A percentile compares a stretch with the other conserved stretches of the same genome.
phyloP scores from a whole-genome alignment of 345 rosid genomes.

The Salix exigua region DNA sequence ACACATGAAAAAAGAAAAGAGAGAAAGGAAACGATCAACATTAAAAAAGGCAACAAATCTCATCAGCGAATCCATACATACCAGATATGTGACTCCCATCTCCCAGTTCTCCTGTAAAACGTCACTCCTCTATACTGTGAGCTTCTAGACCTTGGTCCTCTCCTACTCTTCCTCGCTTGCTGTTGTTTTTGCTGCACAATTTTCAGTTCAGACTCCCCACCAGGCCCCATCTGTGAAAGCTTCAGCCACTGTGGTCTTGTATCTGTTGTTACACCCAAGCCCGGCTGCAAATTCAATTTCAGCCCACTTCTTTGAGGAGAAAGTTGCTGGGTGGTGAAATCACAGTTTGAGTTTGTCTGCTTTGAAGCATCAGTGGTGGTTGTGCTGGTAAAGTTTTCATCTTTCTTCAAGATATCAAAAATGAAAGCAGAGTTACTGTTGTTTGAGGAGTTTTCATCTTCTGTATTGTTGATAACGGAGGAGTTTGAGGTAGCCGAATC shows the following conservation, averaged over 20 bases:
- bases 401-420: conserved; percentile 46
- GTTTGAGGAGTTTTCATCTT: conserved; percentile 41
- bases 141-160: conserved; percentile 36
- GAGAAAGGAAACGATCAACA: background rate
- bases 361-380: background rate
- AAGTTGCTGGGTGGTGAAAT: conserved; percentile 35
- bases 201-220: conserved; percentile 28
- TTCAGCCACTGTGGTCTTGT: conserved; percentile 44
- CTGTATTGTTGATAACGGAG: conserved; percentile 37
- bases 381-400: background rate
- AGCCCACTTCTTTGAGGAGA: conserved; percentile 40
- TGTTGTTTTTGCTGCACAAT: conserved; percentile 38
- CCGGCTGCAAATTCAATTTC: conserved; percentile 21
- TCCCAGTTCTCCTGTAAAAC: conserved; percentile 31
- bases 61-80: background rate
- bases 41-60: background rate
- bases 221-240: conserved; percentile 32
- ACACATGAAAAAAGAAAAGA: background rate
- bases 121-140: conserved; percentile 33
- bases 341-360: conserved; percentile 14
- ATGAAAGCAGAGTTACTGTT: conserved; percentile 28
- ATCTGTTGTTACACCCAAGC: background rate
- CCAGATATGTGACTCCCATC: conserved; percentile 38
- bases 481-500: conserved; percentile 54
- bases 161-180: conserved; percentile 28